These are phyloP conservation scores for Sclerotinia subarctica DNA, from an alignment of 2,329 filamentous ascomycete genomes.

Conservation along the genomic window DNA sequence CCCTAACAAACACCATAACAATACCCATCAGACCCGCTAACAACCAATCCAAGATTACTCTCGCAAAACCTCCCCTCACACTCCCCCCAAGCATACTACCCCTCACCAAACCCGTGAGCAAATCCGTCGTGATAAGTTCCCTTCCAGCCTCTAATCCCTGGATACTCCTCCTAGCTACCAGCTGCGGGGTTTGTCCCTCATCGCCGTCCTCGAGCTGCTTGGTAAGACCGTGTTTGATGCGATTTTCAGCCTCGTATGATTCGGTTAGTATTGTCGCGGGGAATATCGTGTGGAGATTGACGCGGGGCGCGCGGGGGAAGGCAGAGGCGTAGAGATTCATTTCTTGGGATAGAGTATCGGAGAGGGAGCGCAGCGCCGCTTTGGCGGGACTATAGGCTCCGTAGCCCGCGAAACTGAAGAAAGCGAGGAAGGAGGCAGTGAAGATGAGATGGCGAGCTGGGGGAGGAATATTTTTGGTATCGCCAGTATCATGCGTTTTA, in stretches of 20 bases:
- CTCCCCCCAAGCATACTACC: conserved; percentile 56
- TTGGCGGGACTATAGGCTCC: conserved; percentile 78
- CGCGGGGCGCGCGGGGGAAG: conserved; percentile 50
- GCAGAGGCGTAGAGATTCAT: conserved; percentile 78
- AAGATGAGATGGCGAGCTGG: conserved; percentile 68
- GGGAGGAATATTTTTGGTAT: conserved; percentile 26
- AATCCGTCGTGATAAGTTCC: conserved; percentile 71
- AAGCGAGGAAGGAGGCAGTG: conserved; percentile 71
- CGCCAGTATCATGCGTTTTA: too few relatives aligned
- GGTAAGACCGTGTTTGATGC: conserved; percentile 74
- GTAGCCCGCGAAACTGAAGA: conserved; percentile 77
- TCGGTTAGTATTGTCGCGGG: conserved; percentile 78
- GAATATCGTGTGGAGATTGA: conserved; percentile 1
- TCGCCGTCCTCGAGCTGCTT: conserved; percentile 74
- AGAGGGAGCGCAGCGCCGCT: conserved; percentile 74
- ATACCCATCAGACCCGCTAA: conserved; percentile 10
- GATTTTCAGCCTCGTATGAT: conserved; percentile 70
- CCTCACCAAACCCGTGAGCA: conserved; percentile 68
- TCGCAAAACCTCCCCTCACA: conserved; percentile 40
- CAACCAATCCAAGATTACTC: background rate
- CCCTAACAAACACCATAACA: conserved; percentile 13
- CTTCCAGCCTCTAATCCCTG: conserved; percentile 68
- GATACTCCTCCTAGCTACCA: conserved; percentile 68
- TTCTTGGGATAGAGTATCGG: conserved; percentile 80
- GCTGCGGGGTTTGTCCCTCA: conserved; percentile 69